These are phyloP conservation scores for Talaromyces sp. DNA, from an alignment of 2,329 filamentous ascomycete genomes.

Conservation along the genomic window DNA sequence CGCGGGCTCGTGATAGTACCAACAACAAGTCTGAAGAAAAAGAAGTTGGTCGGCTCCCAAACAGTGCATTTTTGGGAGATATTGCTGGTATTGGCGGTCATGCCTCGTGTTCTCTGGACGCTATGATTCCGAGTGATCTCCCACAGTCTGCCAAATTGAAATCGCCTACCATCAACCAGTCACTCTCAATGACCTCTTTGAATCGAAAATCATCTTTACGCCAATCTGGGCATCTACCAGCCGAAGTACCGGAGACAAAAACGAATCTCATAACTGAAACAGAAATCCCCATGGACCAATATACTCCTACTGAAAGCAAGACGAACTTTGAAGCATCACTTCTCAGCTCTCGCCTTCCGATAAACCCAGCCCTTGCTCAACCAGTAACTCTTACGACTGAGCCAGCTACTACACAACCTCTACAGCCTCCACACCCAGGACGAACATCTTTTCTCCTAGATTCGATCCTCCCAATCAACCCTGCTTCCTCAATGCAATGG, in stretches of 20 bases:
- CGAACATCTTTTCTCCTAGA: constrained; percentile 23
- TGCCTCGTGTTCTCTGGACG: constrained; percentile 15
- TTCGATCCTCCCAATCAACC: constrained; percentile 31
- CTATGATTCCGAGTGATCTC: background rate
- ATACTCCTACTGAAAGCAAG: background rate
- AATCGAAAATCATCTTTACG: constrained; percentile 6
- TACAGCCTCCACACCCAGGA: constrained; percentile 3
- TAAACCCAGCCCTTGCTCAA: background rate
- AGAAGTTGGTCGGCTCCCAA: constrained; percentile 8
- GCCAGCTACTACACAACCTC: constrained; percentile 6
- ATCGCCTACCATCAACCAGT: background rate
- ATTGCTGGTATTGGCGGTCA: constrained; percentile 22
- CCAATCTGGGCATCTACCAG: constrained; percentile 4
- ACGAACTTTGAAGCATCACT: constrained; percentile 3
- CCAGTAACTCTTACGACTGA: constrained; percentile 18
- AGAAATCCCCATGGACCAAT: background rate
- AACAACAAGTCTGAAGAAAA: background rate
- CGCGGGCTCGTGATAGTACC: background rate
- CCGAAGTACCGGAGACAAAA: constrained; percentile 13
- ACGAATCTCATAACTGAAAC: background rate
- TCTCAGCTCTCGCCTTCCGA: constrained; percentile 1
- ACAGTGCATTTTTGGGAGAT: constrained; percentile 15
- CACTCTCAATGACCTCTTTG: background rate
- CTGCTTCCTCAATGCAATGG: constrained; percentile 15
- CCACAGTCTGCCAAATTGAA: background rate